Conservation (phyloP, 805 yeast species). For the Spathaspora passalidarum region DNA sequence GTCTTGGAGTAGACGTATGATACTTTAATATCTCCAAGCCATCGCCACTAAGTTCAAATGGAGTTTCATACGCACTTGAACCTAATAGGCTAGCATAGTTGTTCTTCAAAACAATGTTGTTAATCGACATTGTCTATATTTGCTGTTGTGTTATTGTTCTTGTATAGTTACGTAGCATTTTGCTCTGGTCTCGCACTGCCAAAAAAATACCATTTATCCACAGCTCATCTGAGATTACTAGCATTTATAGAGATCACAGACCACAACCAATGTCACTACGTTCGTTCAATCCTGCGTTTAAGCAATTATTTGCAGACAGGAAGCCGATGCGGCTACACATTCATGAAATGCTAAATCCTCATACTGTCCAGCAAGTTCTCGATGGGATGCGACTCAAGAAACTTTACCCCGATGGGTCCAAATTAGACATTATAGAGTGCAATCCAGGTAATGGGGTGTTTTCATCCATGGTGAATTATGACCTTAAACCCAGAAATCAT, state of each 20-base stretch:
- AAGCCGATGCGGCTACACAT: not conserved
- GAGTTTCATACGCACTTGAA: conserved; percentile 4
- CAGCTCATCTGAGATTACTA: too few species aligned
- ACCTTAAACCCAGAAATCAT: conserved; percentile 61
- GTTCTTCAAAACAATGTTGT: conserved; percentile 18
- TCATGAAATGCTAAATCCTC: conserved; percentile 13
- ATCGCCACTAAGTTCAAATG: conserved; percentile 18
- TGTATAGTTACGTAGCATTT: too few species aligned
- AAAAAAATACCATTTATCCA: too few species aligned
- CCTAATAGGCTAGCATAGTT: conserved; percentile 8
- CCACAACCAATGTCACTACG: conserved; percentile 7
- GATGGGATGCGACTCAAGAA: conserved; percentile 44
- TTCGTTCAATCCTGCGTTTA: conserved; percentile 23
- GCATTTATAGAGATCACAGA: too few species aligned
- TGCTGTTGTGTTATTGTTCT: too few species aligned
- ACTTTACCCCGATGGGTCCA: conserved; percentile 31
- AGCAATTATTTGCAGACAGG: not conserved
- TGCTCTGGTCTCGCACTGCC: too few species aligned
- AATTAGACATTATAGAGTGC: conserved; percentile 54
- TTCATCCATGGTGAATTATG: conserved; percentile 59
- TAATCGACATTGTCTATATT: conserved; percentile 33
- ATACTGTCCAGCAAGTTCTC: conserved; percentile 36
- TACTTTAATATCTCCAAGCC: conserved; percentile 16
- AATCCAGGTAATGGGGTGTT: conserved; percentile 61
- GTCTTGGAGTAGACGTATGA: conserved; percentile 20